Conservation (phyloP, 139 green algal genomes). For the Yamagishiella unicocca region DNA sequence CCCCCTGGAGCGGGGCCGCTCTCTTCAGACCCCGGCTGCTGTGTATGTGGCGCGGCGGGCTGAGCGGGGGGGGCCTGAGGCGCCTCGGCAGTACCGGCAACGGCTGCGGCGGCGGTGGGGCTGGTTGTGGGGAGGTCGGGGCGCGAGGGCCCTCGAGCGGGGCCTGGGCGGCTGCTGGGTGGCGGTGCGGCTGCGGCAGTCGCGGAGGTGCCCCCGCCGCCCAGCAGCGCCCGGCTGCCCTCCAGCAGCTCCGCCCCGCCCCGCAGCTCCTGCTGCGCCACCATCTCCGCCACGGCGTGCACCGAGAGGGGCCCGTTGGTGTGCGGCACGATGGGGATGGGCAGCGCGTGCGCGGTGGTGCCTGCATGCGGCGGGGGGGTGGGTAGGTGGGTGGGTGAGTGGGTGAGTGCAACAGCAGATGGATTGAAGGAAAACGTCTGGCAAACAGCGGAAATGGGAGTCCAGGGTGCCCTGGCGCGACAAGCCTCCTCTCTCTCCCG, state of each 20-base stretch:
- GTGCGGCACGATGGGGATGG: constrained; percentile 49
- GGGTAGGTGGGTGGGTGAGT: too few species aligned
- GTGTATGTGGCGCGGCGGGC: too few species aligned
- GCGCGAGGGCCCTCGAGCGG: background rate
- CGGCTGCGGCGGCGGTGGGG: background rate
- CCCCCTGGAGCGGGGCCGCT: too few species aligned
- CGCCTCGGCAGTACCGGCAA: background rate
- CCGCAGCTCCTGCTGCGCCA: constrained; percentile 22
- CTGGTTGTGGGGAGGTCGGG: background rate
- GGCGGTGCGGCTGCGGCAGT: background rate
- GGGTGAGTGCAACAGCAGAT: too few species aligned
- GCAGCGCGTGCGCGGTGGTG: constrained; percentile 22
- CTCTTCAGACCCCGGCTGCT: too few species aligned
- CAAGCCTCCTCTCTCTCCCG: too few species aligned
- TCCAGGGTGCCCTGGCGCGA: too few species aligned
- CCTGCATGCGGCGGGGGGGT: background rate
- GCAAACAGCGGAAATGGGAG: too few species aligned
- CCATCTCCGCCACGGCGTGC: constrained; percentile 41
- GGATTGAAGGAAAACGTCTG: too few species aligned
- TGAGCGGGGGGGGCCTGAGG: too few species aligned
- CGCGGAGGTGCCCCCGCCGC: too few species aligned
- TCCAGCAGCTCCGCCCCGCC: constrained; percentile 19
- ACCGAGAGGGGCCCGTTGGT: constrained; percentile 37
- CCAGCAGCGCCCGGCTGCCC: constrained; percentile 17
- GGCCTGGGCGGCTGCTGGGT: background rate